Evolutionary conservation across 2,329 filamentous ascomycete genomes (phyloP), one percentile per base, ranked within the genome.

Genomic region (Herpotrichia juniperi): DNA sequence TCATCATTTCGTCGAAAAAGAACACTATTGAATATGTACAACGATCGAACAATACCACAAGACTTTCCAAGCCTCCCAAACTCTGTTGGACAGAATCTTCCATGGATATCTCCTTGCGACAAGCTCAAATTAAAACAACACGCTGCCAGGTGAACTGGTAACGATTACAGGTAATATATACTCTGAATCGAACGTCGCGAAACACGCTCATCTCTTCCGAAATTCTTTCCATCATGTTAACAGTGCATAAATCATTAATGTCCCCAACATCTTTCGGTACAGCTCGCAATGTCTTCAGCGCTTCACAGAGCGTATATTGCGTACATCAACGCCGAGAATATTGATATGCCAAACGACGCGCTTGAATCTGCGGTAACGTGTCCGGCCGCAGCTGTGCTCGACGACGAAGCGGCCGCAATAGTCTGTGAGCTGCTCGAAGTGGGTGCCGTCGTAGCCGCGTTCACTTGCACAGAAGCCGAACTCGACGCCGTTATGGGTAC

Each of bases 401-500:
- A 54, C 3, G 60, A 48, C 10, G 62, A 46, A 42, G 58, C 21
- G 1, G 59, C 54, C n/a, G 49, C 56, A 19, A 49, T 30, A 10
- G 40, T 51, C 10, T 45, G 40, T 16, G 42, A 21, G 11, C 44
- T 46, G 28, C 51, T 51, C 10, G 43, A 22, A 26, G 45, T 53
- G 7, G 66, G 32, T n/a, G 57, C 60, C 9, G 59, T 69, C 5
- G 61, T 60, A 9, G 50, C 63, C 2, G 64, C 61, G 39, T 67
- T 62, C 0, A 65, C 68, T 1, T 37, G 34, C 21, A 7, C 16
- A 37, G 61, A 64, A 22, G 62, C 63, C 4, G 62, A 54, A 28
- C 71, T 59, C 0, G 64, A 68, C 4, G 70, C 73, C 1, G 68
- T 77, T 25, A 69, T 61, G 0, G 72, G 71, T 4, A 74, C 55